Base-by-base conservation (phyloP, 805 yeast species). In the Ogataea philodendri region DNA sequence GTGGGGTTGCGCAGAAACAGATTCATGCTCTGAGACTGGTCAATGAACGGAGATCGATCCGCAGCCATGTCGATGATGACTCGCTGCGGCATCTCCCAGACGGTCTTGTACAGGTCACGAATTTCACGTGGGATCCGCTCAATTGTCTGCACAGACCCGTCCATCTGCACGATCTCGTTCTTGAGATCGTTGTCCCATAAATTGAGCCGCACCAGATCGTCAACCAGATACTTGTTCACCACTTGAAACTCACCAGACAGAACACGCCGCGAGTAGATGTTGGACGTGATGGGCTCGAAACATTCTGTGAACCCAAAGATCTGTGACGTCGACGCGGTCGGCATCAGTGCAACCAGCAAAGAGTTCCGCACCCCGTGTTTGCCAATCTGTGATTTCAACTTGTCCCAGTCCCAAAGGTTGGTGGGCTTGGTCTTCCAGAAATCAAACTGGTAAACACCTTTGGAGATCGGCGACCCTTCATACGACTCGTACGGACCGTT, bases 291-390 rank as follows among this genome's bases (percentile, higher is more conserved):
- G 9, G 98, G 97, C 62, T 90, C 98, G 60, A 90, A 90, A 63
- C 97, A 89, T 66, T 90, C 97, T 51, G 80, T 89, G 68, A 75
- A 86, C 24, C 97, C 97, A 34, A 90, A 69, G 33, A 90, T 89
- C 66, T 88, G 97, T 3, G 97, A 90, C 2, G 97, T 90, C 1
- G 97, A 87, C 2, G 97, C 97, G 11, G 97, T 90, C 27, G 97
- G 97, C 97, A 90, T 90, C 35, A 96, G 93, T 1, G 94, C 97
- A 21, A 89, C 84, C 11, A 89, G 60, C 38, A 90, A 65, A 4
- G 97, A 90, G 67, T 90, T 90, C 55, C 97, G 70, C 26, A 90
- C 52, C 30, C 97, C 97, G 52, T 76, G 62, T 44, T 64, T 60
- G 33, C 64, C 63, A 42, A 90, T 69, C 25, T 75, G 65, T 8